Percentiles rank a stretch among this genome's conserved stretches.
phyloP scores from a whole-genome alignment of 1,284 basidiomycete species.

The Austroboletus niveus region DNA sequence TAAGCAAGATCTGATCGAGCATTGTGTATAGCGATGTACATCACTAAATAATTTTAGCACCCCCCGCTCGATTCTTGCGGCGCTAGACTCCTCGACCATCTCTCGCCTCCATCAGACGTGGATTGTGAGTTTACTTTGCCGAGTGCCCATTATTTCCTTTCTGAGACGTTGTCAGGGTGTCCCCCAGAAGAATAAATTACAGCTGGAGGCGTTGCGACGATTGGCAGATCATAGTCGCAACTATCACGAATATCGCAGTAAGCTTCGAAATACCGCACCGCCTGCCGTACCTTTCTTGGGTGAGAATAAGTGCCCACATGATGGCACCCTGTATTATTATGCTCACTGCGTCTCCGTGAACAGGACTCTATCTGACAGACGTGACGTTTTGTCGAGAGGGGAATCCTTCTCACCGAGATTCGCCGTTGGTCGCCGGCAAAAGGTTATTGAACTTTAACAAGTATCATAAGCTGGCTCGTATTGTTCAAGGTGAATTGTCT shows the following conservation, averaged over 20 bases:
- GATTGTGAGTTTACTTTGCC: slow-evolving; percentile 55
- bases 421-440: slow-evolving; percentile 72
- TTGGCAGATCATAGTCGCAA: slow-evolving; percentile 90
- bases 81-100: slow-evolving; percentile 93
- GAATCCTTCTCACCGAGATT: slow-evolving; percentile 84
- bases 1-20: slow-evolving; percentile 26
- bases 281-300: slow-evolving; percentile 93
- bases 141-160: background rate
- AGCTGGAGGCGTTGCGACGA: slow-evolving; percentile 79
- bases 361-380: slow-evolving; percentile 86
- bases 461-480: slow-evolving; percentile 86
- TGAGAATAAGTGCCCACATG: slow-evolving; percentile 30
- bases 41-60: slow-evolving; percentile 90
- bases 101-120: slow-evolving; percentile 89
- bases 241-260: slow-evolving; percentile 88
- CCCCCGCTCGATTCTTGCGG: slow-evolving; percentile 89
- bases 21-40: slow-evolving; percentile 70
- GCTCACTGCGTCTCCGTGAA: slow-evolving; percentile 11
- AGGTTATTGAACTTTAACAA: slow-evolving; percentile 95
- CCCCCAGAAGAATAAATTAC: slow-evolving; percentile 78
- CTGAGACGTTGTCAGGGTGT: slow-evolving; percentile 57
- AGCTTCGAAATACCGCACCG: slow-evolving; percentile 77
- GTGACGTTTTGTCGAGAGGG: slow-evolving; percentile 96
- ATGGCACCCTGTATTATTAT: background rate
- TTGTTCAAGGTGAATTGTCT: slow-evolving; percentile 66